phyloP scores from a whole-genome alignment of 2,329 filamentous ascomycete species.

The Dactylella cylindrospora region DNA sequence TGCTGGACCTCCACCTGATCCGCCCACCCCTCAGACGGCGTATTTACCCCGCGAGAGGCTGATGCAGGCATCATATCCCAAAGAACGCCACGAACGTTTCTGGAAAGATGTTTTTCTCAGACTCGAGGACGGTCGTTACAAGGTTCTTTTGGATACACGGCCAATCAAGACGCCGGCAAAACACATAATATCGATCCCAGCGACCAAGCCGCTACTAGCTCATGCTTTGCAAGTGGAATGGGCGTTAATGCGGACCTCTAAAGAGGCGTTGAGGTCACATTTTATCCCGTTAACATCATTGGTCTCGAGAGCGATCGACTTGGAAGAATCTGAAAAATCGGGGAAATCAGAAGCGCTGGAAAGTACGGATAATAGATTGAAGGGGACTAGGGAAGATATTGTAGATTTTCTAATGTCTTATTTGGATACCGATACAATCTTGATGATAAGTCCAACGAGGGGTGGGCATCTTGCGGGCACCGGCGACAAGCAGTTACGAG shows the following conservation, averaged over 20 bases:
- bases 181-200: constrained; percentile 73
- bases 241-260: constrained; percentile 73
- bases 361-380: constrained; percentile 52
- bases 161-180: constrained; percentile 63
- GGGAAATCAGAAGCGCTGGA: constrained; percentile 9
- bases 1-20: constrained; percentile 33
- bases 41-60: constrained; percentile 17
- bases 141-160: constrained; percentile 61
- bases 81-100: constrained; percentile 37
- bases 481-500: constrained; percentile 63
- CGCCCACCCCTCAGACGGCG: constrained; percentile 28
- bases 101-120: constrained; percentile 38
- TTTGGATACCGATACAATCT: constrained; percentile 83
- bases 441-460: constrained; percentile 77
- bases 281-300: constrained; percentile 88
- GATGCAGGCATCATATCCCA: constrained; percentile 18
- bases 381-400: constrained; percentile 64
- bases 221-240: constrained; percentile 87
- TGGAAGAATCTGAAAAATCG: constrained; percentile 66
- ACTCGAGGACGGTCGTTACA: constrained; percentile 22
- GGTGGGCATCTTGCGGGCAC: constrained; percentile 56
- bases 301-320: constrained; percentile 78
- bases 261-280: constrained; percentile 82
- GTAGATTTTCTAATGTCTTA: constrained; percentile 74
- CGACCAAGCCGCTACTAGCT: constrained; percentile 76